phyloP scores from a whole-genome alignment of 108 stramenopile genomes.

The Pseudonitzschia multistriata region DNA sequence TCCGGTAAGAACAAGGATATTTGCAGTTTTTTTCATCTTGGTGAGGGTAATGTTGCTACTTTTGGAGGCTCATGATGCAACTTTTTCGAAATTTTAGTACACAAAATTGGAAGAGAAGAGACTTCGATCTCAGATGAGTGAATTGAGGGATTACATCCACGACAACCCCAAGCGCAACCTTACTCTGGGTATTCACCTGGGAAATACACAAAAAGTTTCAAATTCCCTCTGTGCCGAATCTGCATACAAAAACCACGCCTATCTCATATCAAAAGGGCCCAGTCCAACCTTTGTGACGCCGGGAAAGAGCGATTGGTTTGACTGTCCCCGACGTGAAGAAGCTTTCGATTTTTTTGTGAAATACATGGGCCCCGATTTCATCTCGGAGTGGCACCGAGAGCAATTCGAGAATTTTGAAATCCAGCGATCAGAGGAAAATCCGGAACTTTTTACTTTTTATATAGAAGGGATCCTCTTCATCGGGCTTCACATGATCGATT shows the following conservation, averaged over 20 bases:
- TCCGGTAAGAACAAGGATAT: not conserved
- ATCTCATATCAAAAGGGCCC: slow-evolving; percentile 15
- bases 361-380: slow-evolving; percentile 15
- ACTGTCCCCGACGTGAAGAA: slow-evolving; percentile 16
- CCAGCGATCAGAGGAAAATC: slow-evolving; percentile 8
- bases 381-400: not conserved
- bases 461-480: slow-evolving; percentile 25
- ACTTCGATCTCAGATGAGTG: slow-evolving; percentile 15
- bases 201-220: slow-evolving; percentile 15
- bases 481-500: slow-evolving; percentile 6
- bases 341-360: slow-evolving; percentile 15
- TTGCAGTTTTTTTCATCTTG: not conserved
- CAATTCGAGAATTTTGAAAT: not conserved
- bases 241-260: slow-evolving; percentile 10
- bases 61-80: not conserved
- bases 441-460: slow-evolving; percentile 22
- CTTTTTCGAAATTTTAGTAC: not conserved
- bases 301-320: slow-evolving; percentile 34
- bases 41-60: too few species aligned
- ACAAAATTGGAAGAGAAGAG: slow-evolving; percentile 10
- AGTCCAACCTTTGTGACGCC: slow-evolving; percentile 25
- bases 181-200: slow-evolving; percentile 5
- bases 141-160: not conserved
- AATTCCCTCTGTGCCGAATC: slow-evolving; percentile 18
- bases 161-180: slow-evolving; percentile 1